A percentile compares a stretch with the other conserved stretches of the same genome.
phyloP scores from a whole-genome alignment of 2,329 filamentous ascomycete genomes.

The Peltaster fructicola region DNA sequence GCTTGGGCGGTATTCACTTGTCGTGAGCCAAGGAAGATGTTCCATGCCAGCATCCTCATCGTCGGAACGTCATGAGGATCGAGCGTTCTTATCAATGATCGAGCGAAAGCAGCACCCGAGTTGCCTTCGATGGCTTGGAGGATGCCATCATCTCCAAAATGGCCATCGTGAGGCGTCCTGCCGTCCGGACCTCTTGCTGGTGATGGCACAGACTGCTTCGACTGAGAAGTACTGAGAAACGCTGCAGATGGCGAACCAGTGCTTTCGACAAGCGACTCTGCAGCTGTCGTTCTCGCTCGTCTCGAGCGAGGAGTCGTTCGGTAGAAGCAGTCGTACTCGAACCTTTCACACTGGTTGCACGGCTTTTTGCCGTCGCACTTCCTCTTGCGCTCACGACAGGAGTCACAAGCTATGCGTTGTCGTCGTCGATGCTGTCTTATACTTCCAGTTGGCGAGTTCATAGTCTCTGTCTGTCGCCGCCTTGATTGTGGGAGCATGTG shows the following conservation, averaged over 20 bases:
- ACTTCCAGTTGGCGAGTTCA: no score
- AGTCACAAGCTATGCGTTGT: conserved; percentile 18
- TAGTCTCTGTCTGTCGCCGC: no score
- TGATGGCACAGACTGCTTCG: conserved; percentile 2
- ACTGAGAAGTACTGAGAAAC: neutral
- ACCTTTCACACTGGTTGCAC: conserved; percentile 32
- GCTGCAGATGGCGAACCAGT: conserved; percentile 5
- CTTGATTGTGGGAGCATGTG: no score
- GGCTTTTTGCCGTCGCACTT: conserved; percentile 35
- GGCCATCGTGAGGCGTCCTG: conserved; percentile 2
- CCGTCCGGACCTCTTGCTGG: conserved; percentile 2
- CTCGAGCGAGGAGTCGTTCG: conserved; percentile 12
- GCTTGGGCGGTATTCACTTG: conserved; percentile 4
- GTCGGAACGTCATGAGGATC: conserved; percentile 33
- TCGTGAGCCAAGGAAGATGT: conserved; percentile 18
- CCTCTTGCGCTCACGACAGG: conserved; percentile 35
- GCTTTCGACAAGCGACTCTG: conserved; percentile 10
- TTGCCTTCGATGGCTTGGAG: conserved; percentile 32
- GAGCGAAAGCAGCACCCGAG: conserved; percentile 35
- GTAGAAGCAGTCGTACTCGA: conserved; percentile 34
- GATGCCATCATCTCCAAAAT: conserved; percentile 4
- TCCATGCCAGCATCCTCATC: conserved; percentile 37
- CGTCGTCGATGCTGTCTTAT: no score
- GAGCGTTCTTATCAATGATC: conserved; percentile 31
- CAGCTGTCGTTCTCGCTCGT: conserved; percentile 9